Conservation (phyloP, 2,329 filamentous ascomycete species). For the Lecanicillium sp. region DNA sequence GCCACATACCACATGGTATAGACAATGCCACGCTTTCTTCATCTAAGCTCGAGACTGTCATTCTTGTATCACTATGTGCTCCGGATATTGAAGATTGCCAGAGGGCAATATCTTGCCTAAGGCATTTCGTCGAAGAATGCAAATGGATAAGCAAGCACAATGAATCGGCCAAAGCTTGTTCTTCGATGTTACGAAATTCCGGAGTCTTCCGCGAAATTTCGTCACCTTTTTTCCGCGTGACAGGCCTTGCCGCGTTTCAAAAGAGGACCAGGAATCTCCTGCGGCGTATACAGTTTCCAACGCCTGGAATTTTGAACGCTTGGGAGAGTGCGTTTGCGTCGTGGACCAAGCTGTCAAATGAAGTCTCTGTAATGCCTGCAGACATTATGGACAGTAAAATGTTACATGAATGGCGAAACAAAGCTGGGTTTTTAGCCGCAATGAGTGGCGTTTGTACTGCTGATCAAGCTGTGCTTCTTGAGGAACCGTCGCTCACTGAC, state of each 20-base stretch:
- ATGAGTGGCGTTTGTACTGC: constrained; percentile 58
- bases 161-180: constrained; percentile 40
- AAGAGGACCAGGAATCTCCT: constrained; percentile 54
- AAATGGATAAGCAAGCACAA: constrained; percentile 42
- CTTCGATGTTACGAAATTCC: constrained; percentile 49
- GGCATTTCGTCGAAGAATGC: constrained; percentile 54
- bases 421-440: constrained; percentile 60
- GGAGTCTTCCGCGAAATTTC: constrained; percentile 54
- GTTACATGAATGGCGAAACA: constrained; percentile 59
- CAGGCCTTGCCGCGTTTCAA: constrained; percentile 61
- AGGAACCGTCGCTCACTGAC: constrained; percentile 48
- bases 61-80: constrained; percentile 57
- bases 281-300: constrained; percentile 52
- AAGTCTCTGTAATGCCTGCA: constrained; percentile 45
- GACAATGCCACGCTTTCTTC: constrained; percentile 44
- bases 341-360: constrained; percentile 56
- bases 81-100: constrained; percentile 58
- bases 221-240: constrained; percentile 56
- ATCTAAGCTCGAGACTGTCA: constrained; percentile 51
- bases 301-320: constrained; percentile 56
- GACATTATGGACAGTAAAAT: constrained; percentile 47
- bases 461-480: constrained; percentile 45
- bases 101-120: constrained; percentile 53
- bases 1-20: constrained; percentile 44
- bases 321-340: constrained; percentile 59